Evolutionary conservation across 192 early-diverging fungal species (phyloP).

Genomic region (Coemansia sp.): DNA sequence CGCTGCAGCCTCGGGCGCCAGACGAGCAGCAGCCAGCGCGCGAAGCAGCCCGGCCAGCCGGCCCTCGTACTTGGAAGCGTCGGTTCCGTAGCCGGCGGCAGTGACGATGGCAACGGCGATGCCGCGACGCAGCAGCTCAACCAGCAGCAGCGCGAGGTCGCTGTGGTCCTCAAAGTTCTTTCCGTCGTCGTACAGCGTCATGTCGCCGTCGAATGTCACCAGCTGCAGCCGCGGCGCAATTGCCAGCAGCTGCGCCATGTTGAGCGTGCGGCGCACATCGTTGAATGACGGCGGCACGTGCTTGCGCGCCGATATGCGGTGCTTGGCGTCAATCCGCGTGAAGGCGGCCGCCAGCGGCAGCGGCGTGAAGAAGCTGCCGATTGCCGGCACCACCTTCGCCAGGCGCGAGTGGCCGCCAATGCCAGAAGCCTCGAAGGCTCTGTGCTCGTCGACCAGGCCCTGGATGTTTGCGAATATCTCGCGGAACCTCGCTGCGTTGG

Average conservation of each 20-base stretch:
- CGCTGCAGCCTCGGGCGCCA: constrained; percentile 53
- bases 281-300: constrained; percentile 92
- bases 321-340: constrained; percentile 62
- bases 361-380: constrained; percentile 83
- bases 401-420: constrained; percentile 70
- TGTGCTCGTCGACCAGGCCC: constrained; percentile 70
- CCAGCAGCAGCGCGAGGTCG: constrained; percentile 64
- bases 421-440: constrained; percentile 14
- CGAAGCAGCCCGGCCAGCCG: constrained; percentile 74
- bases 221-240: constrained; percentile 70
- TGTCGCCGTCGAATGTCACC: constrained; percentile 94
- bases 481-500: constrained; percentile 70
- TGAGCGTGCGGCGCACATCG: constrained; percentile 87
- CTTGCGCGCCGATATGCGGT: constrained; percentile 73
- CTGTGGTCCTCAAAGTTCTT: constrained; percentile 75
- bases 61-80: constrained; percentile 72
- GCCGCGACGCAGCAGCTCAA: constrained; percentile 64
- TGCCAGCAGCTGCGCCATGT: constrained; percentile 82
- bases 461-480: constrained; percentile 82
- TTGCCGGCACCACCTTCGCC: constrained; percentile 70
- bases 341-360: constrained; percentile 78
- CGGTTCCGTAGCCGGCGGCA: constrained; percentile 81
- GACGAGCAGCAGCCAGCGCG: constrained; percentile 56
- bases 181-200: constrained; percentile 92
- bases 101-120: constrained; percentile 86